Conservation (phyloP, 495 filamentous ascomycete species). For the Sphaerosporella brunnea region DNA sequence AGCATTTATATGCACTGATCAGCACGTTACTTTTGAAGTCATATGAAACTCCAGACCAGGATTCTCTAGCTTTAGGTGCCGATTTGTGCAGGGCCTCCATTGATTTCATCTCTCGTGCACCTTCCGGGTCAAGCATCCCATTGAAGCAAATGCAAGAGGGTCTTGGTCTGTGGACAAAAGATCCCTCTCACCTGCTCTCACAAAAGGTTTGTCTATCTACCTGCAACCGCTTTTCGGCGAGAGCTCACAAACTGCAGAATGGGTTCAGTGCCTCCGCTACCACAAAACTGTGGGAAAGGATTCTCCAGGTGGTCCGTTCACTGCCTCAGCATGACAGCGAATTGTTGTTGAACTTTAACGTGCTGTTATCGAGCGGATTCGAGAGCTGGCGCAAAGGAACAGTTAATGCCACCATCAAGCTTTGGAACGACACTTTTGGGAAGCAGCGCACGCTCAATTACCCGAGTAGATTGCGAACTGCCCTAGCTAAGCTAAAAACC, state of each 20-base stretch:
- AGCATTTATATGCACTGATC: slow-evolving; percentile 39
- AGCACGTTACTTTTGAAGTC: background rate
- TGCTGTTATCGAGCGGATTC: slow-evolving; percentile 40
- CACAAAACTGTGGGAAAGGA: slow-evolving; percentile 11
- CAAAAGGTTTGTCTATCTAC: slow-evolving; percentile 7
- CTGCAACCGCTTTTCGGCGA: background rate
- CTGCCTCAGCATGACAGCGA: slow-evolving; percentile 27
- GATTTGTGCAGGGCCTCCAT: background rate
- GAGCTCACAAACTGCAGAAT: slow-evolving; percentile 1
- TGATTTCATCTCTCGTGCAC: slow-evolving; percentile 27
- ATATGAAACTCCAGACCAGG: slow-evolving; percentile 4
- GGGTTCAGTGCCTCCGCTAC: background rate
- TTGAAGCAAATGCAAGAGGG: slow-evolving; percentile 40
- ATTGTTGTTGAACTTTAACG: slow-evolving; percentile 33
- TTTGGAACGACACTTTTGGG: slow-evolving; percentile 45
- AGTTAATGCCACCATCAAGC: slow-evolving; percentile 35
- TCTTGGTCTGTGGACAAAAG: slow-evolving; percentile 42
- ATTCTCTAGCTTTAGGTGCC: background rate
- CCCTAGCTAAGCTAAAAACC: slow-evolving; percentile 32
- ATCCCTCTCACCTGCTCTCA: slow-evolving; percentile 27
- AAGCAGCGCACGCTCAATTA: slow-evolving; percentile 31
- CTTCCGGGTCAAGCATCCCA: slow-evolving; percentile 21
- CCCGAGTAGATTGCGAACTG: slow-evolving; percentile 31
- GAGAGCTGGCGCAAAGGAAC: slow-evolving; percentile 36
- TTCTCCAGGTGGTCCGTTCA: slow-evolving; percentile 7